Conservation (phyloP, 768 basidiomycete genomes). For the Lentinus tigrinus region DNA sequence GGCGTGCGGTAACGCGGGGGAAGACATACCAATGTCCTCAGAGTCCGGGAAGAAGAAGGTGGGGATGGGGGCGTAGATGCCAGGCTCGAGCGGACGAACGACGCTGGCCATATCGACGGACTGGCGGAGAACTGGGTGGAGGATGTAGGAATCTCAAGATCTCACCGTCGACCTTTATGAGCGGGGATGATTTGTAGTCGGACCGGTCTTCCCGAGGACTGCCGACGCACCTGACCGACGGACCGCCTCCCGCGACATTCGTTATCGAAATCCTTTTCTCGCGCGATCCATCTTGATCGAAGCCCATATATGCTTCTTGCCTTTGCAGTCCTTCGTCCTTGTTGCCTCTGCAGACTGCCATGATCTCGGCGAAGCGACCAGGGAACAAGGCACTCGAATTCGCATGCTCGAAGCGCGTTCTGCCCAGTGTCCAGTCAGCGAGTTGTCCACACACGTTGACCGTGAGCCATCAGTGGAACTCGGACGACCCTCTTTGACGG, state of each 20-base stretch:
- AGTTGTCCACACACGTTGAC: background rate
- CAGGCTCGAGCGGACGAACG: conserved; percentile 64
- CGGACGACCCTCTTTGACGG: background rate
- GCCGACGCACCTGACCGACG: conserved; percentile 17
- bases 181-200: background rate
- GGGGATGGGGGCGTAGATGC: conserved; percentile 84
- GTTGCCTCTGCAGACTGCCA: conserved; percentile 1
- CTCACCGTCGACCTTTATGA: conserved; percentile 13
- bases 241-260: conserved; percentile 9
- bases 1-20: background rate
- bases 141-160: conserved; percentile 13
- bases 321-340: background rate
- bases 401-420: background rate
- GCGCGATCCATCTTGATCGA: conserved; percentile 12
- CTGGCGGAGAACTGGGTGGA: conserved; percentile 11
- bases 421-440: background rate
- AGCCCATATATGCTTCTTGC: background rate
- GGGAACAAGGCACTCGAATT: background rate
- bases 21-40: conserved; percentile 73
- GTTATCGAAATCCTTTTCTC: conserved; percentile 14
- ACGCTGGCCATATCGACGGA: conserved; percentile 7
- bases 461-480: background rate
- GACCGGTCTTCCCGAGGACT: conserved; percentile 11
- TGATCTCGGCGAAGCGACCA: conserved; percentile 2
- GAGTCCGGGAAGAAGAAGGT: conserved; percentile 75